A percentile compares a stretch with the other conserved stretches of the same genome.
These are phyloP conservation scores for Epithele typhae DNA, from an alignment of 768 basidiomycete species.

Conservation along the genomic window DNA sequence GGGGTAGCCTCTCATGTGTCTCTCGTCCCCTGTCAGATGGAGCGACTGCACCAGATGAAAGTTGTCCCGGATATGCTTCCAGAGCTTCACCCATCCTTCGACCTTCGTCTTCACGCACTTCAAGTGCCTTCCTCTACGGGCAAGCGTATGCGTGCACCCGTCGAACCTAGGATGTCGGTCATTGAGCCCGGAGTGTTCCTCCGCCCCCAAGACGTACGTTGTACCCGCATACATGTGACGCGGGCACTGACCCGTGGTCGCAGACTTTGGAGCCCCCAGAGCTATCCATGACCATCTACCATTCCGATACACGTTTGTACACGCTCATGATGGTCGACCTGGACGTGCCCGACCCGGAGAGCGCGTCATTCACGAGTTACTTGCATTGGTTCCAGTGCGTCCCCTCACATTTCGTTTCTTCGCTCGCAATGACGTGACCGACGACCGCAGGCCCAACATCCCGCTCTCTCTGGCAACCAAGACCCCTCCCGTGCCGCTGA, in stretches of 20 bases:
- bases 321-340: constrained; percentile 88
- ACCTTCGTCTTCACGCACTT: constrained; percentile 65
- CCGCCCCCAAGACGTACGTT: constrained; percentile 58
- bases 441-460: constrained; percentile 67
- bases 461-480: constrained; percentile 59
- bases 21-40: constrained; percentile 59
- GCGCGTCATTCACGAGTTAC: constrained; percentile 61
- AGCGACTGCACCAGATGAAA: constrained; percentile 87
- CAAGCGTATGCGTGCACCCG: constrained; percentile 21
- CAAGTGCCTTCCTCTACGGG: constrained; percentile 25
- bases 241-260: not conserved
- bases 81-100: constrained; percentile 63
- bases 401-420: constrained; percentile 2
- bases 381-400: constrained; percentile 86
- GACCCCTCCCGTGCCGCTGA: constrained; percentile 34
- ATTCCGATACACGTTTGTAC: constrained; percentile 75
- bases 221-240: not conserved
- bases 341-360: constrained; percentile 78
- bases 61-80: constrained; percentile 87
- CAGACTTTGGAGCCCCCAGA: constrained; percentile 65
- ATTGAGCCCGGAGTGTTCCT: constrained; percentile 74
- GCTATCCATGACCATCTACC: constrained; percentile 74
- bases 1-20: too few relatives aligned
- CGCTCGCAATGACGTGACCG: constrained; percentile 2
- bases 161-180: constrained; percentile 28